Percentiles rank a stretch among this genome's conserved stretches.
Evolutionary conservation across 1,139 yeast genomes (phyloP).

Genomic region (Arxiozyma bovina): DNA sequence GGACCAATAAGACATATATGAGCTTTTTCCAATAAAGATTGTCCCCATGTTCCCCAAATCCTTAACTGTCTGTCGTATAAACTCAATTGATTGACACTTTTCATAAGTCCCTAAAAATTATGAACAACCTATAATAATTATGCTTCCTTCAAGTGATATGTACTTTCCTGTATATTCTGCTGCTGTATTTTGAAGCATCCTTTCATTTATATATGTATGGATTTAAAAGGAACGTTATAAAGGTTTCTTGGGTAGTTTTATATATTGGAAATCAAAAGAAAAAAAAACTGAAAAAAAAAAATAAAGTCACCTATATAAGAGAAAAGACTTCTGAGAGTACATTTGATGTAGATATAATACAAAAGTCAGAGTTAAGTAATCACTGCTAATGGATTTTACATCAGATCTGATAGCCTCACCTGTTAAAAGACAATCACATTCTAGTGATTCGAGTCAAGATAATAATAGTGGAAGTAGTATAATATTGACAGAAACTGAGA

Average conservation of each 20-base stretch:
- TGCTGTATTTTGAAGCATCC: too few species aligned
- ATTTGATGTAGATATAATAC: background rate
- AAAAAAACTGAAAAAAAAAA: background rate
- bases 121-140: too few species aligned
- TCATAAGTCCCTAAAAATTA: background rate
- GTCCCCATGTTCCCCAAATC: conserved; percentile 80
- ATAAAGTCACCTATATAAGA: background rate
- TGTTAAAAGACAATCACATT: background rate
- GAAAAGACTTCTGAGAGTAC: background rate
- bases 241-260: background rate
- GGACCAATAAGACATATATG: conserved; percentile 53
- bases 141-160: background rate
- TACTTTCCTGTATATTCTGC: background rate
- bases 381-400: background rate
- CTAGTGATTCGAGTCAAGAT: background rate
- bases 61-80: conserved; percentile 84
- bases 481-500: conserved; percentile 12
- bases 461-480: background rate
- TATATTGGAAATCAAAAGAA: background rate
- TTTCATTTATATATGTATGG: too few species aligned
- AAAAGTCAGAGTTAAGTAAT: background rate
- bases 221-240: background rate
- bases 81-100: conserved; percentile 8
- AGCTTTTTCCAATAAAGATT: conserved; percentile 47
- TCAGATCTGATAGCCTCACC: background rate